Conservation (phyloP, 768 basidiomycete genomes). For the Lactarius hengduanensis region DNA sequence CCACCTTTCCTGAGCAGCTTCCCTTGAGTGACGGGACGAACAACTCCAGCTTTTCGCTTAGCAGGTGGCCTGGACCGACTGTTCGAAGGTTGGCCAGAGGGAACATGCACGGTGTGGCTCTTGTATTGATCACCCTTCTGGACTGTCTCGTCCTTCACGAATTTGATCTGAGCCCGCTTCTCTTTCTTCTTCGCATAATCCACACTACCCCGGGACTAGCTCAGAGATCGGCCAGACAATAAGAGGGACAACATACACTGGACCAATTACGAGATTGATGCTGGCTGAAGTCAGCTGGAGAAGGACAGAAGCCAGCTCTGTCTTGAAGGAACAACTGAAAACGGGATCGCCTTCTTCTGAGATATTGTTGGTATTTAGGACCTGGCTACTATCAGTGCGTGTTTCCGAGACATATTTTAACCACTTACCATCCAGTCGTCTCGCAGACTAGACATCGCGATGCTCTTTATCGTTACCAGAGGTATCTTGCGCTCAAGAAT, state of each 20-base stretch:
- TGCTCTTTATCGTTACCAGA: constrained; percentile 80
- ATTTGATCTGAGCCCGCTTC: constrained; percentile 84
- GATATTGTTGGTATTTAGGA: constrained; percentile 64
- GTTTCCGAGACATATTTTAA: background rate
- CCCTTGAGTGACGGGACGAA: constrained; percentile 81
- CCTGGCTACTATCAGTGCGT: constrained; percentile 43
- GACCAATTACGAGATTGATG: constrained; percentile 68
- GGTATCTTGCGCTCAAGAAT: constrained; percentile 85
- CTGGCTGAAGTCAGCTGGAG: constrained; percentile 77
- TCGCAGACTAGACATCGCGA: constrained; percentile 83
- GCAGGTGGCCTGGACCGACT: constrained; percentile 84
- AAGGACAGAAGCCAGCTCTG: constrained; percentile 83
- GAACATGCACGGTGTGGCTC: constrained; percentile 85
- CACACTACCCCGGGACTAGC: constrained; percentile 49
- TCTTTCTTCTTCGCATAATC: constrained; percentile 97
- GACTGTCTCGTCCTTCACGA: constrained; percentile 85
- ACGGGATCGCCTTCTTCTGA: constrained; percentile 95
- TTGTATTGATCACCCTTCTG: constrained; percentile 83
- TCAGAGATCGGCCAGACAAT: constrained; percentile 1
- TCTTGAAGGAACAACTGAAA: constrained; percentile 92
- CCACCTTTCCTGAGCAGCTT: constrained; percentile 78
- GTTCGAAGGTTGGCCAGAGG: constrained; percentile 80
- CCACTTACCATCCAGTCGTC: constrained; percentile 91
- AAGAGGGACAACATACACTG: constrained; percentile 57
- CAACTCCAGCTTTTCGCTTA: constrained; percentile 83